A percentile compares a stretch with the other conserved stretches of the same genome.
Evolutionary conservation across 2,329 filamentous ascomycete species (phyloP).

Genomic region (Fusarium avenaceum): DNA sequence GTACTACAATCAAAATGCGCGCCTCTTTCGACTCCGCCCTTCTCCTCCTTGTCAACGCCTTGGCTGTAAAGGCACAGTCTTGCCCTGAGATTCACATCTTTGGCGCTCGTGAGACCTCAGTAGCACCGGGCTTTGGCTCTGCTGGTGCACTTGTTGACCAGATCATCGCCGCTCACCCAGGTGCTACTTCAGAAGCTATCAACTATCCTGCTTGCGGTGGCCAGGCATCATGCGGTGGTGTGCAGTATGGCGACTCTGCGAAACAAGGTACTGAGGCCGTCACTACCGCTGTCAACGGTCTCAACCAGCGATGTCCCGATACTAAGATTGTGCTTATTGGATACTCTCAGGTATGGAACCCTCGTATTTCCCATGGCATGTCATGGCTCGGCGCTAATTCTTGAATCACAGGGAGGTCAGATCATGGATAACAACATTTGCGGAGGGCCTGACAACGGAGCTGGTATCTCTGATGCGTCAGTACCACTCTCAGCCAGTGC

Average conservation of each 20-base stretch:
- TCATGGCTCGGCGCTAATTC: not conserved
- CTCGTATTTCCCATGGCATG: fast-evolving
- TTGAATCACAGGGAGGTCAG: constrained; percentile 64
- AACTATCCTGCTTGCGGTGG: constrained; percentile 74
- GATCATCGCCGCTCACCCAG: constrained; percentile 62
- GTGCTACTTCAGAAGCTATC: constrained; percentile 68
- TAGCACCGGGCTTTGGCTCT: constrained; percentile 65
- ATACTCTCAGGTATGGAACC: constrained; percentile 68
- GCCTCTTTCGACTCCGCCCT: constrained; percentile 15
- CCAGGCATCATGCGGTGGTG: constrained; percentile 68
- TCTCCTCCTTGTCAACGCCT: constrained; percentile 20
- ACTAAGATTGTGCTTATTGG: constrained; percentile 72
- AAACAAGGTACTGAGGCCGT: constrained; percentile 70
- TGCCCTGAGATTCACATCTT: constrained; percentile 62
- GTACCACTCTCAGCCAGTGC: constrained; percentile 61
- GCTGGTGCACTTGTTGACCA: constrained; percentile 64
- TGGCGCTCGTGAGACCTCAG: constrained; percentile 64
- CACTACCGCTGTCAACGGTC: constrained; percentile 69
- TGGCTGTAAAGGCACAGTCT: constrained; percentile 35
- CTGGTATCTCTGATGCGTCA: constrained; percentile 60
- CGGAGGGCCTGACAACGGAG: constrained; percentile 66
- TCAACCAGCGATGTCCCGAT: constrained; percentile 67
- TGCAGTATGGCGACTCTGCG: constrained; percentile 71
- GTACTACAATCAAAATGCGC: constrained; percentile 21
- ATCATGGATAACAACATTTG: constrained; percentile 75